These are phyloP conservation scores for Coemansia sp. DNA, from an alignment of 192 early-diverging fungal species.

Conservation along the genomic window DNA sequence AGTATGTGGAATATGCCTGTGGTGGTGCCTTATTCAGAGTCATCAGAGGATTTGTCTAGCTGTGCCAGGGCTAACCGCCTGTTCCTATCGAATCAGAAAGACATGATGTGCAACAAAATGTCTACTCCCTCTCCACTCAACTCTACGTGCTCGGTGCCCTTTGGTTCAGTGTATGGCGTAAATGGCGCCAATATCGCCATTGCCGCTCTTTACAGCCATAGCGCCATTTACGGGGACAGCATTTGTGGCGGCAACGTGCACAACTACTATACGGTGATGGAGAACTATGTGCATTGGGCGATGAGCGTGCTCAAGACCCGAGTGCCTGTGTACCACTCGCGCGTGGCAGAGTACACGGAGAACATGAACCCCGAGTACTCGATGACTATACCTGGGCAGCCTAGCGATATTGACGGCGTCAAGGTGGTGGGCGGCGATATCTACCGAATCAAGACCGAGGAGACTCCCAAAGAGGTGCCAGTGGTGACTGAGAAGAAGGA, in stretches of 20 bases:
- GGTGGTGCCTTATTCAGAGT: conserved; percentile 3
- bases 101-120: conserved; percentile 39
- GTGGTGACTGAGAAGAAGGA: neutral
- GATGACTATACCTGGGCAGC: conserved; percentile 18
- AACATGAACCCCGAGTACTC: conserved; percentile 27
- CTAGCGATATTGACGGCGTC: conserved; percentile 1
- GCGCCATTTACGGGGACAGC: conserved; percentile 9
- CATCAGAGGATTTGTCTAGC: neutral
- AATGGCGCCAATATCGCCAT: conserved; percentile 21
- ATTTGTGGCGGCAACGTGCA: conserved; percentile 22
- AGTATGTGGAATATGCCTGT: conserved; percentile 25
- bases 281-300: conserved; percentile 41
- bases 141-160: conserved; percentile 23
- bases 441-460: conserved; percentile 10
- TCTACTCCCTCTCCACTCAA: conserved; percentile 17
- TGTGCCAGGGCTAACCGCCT: conserved; percentile 22
- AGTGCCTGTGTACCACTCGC: conserved; percentile 34
- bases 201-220: conserved; percentile 46
- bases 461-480: neutral
- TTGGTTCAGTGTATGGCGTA: conserved; percentile 33
- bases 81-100: conserved; percentile 25
- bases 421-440: conserved; percentile 31
- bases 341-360: conserved; percentile 32
- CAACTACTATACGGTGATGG: conserved; percentile 42
- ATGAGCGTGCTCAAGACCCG: conserved; percentile 26